A percentile compares a stretch with the other conserved stretches of the same genome.
phyloP scores from a whole-genome alignment of 345 rosid genomes.

The Odontarrhena argentea region DNA sequence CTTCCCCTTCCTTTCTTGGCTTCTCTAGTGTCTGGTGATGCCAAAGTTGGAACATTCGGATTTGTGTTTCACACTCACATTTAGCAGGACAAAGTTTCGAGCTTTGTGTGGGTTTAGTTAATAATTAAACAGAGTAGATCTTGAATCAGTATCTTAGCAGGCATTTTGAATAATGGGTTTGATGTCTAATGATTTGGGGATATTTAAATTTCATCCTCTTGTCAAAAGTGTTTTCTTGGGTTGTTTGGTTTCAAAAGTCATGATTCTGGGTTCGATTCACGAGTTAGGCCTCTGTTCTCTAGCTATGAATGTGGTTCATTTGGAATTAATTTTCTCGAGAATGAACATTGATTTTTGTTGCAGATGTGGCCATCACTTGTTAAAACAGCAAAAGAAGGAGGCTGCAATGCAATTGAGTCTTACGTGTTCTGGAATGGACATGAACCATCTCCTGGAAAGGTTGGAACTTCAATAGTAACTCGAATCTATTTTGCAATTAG shows the following conservation, averaged over 20 bases:
- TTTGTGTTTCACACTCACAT: not conserved
- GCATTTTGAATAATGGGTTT: constrained; percentile 15
- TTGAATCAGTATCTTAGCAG: not conserved
- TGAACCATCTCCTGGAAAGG: constrained; percentile 75
- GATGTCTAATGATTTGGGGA: constrained; percentile 4
- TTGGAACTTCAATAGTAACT: constrained; percentile 33
- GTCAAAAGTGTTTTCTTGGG: too few relatives aligned
- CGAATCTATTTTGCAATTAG: not conserved
- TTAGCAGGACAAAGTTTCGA: constrained; percentile 25
- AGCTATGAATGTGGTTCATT: constrained; percentile 6
- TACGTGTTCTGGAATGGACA: constrained; percentile 98
- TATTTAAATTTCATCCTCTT: not conserved
- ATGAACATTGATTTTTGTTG: not conserved
- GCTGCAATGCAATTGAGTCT: constrained; percentile 73
- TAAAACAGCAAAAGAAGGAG: constrained; percentile 89
- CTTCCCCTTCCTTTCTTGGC: not conserved
- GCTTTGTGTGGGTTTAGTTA: constrained; percentile 13
- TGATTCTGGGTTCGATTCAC: not conserved
- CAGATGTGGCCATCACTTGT: constrained; percentile 96
- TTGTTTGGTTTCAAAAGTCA: not conserved
- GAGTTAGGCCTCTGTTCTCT: constrained; percentile 3
- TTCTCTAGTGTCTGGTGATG: constrained; percentile 9
- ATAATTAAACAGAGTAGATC: not conserved
- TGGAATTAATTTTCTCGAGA: not conserved
- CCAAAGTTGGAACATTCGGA: constrained; percentile 29